A percentile compares a stretch with the other conserved stretches of the same genome.
Conservation (phyloP, 768 basidiomycete species). For the Serendipita sp. region DNA sequence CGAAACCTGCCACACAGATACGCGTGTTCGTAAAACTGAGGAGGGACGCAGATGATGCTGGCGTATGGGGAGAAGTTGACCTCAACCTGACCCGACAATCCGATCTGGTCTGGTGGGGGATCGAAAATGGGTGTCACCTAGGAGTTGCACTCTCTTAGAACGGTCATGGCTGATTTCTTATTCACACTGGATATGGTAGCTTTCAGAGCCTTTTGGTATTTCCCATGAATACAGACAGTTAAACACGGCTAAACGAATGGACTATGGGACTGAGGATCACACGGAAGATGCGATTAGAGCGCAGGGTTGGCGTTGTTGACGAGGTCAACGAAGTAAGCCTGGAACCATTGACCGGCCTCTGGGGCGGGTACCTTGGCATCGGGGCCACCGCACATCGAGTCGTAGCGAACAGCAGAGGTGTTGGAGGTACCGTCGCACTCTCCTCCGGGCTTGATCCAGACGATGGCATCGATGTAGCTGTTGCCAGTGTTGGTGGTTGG, state of each 20-base stretch:
- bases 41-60: constrained; percentile 11
- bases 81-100: constrained; percentile 27
- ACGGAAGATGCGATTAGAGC: constrained; percentile 15
- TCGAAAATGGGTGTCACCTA: constrained; percentile 29
- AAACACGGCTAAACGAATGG: constrained; percentile 7
- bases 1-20: constrained; percentile 21
- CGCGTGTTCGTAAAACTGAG: constrained; percentile 36
- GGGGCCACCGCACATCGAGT: not conserved
- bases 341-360: constrained; percentile 54
- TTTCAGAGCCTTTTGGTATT: not conserved
- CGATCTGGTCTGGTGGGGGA: constrained; percentile 54
- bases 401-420: constrained; percentile 27
- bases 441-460: constrained; percentile 56
- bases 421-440: constrained; percentile 49
- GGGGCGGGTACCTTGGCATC: constrained; percentile 41
- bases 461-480: constrained; percentile 40
- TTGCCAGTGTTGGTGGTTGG: constrained; percentile 42
- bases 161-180: not conserved
- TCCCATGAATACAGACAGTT: not conserved
- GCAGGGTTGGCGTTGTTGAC: constrained; percentile 38
- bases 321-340: constrained; percentile 45
- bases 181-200: not conserved
- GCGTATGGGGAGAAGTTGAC: constrained; percentile 30
- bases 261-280: not conserved
- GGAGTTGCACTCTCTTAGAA: constrained; percentile 1